Conservation (phyloP, 805 yeast species). For the Candida michaelii region DNA sequence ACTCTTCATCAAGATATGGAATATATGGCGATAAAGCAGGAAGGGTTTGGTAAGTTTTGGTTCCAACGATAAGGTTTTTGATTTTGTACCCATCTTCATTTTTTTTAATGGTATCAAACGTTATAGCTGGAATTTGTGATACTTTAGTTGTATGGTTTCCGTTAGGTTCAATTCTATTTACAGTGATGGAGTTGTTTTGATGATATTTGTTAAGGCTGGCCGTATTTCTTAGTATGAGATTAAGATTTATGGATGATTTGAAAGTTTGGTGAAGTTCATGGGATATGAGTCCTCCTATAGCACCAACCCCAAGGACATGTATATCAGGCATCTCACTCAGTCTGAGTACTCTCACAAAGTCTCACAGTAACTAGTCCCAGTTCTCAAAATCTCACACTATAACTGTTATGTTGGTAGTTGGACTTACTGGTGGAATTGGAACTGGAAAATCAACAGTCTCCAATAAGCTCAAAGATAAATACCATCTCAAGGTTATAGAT, state of each 20-base stretch:
- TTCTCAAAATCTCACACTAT: background rate
- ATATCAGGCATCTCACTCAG: background rate
- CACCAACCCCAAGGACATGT: constrained; percentile 16
- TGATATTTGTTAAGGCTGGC: background rate
- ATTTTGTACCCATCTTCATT: constrained; percentile 6
- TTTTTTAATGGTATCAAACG: background rate
- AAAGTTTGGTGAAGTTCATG: constrained; percentile 10
- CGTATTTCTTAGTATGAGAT: constrained; percentile 2
- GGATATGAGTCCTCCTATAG: constrained; percentile 16
- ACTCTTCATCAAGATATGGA: constrained; percentile 44
- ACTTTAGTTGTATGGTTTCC: background rate
- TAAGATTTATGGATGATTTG: background rate
- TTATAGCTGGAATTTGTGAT: background rate
- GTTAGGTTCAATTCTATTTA: constrained; percentile 9
- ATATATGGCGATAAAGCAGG: constrained; percentile 59
- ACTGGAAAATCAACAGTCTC: constrained; percentile 96
- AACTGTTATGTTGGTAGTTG: constrained; percentile 77
- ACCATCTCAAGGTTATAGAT: constrained; percentile 66
- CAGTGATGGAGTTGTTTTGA: constrained; percentile 7
- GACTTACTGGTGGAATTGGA: constrained; percentile 97
- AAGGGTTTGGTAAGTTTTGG: constrained; percentile 76
- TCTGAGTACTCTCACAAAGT: background rate
- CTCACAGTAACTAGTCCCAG: background rate
- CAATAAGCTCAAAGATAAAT: constrained; percentile 47
- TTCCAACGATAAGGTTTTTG: constrained; percentile 62